Conservation (phyloP, 495 filamentous ascomycete genomes). For the Tuber microsphaerosporum region DNA sequence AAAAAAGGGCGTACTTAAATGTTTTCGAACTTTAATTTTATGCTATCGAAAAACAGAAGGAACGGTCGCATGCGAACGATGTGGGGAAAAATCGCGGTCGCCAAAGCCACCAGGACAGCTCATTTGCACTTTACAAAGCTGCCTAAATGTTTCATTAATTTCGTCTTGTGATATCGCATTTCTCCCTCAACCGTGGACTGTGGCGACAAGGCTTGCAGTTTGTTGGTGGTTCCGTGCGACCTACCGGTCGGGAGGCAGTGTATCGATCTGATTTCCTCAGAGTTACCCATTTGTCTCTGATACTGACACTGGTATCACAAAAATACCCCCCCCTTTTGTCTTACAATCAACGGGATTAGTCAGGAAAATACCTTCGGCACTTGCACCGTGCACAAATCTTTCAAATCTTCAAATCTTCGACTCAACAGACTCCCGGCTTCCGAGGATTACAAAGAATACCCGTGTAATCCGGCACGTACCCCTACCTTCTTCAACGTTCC, state of each 20-base stretch:
- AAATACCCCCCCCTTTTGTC: not conserved
- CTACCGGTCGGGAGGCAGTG: not conserved
- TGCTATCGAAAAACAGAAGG: not conserved
- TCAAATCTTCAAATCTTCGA: not conserved
- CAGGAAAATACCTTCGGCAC: not conserved
- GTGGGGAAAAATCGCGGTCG: not conserved
- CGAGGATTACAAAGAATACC: not conserved
- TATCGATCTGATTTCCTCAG: not conserved
- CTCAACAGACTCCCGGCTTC: not conserved
- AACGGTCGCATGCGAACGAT: not conserved
- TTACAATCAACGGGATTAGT: not conserved
- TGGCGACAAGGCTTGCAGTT: not conserved
- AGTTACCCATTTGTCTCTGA: not conserved
- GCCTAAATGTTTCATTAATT: not conserved
- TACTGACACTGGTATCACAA: not conserved
- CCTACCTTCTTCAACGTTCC: not conserved
- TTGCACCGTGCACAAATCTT: not conserved
- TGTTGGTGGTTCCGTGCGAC: not conserved
- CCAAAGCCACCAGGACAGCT: not conserved
- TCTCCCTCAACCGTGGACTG: not conserved
- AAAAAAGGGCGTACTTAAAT: not conserved
- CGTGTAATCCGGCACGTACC: too few species aligned
- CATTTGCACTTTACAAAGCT: not conserved
- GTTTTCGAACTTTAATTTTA: not conserved
- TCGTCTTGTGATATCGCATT: not conserved